A percentile compares a stretch with the other conserved stretches of the same genome.
Conservation (phyloP, 345 rosid species). For the Rhizophora apiculata region DNA sequence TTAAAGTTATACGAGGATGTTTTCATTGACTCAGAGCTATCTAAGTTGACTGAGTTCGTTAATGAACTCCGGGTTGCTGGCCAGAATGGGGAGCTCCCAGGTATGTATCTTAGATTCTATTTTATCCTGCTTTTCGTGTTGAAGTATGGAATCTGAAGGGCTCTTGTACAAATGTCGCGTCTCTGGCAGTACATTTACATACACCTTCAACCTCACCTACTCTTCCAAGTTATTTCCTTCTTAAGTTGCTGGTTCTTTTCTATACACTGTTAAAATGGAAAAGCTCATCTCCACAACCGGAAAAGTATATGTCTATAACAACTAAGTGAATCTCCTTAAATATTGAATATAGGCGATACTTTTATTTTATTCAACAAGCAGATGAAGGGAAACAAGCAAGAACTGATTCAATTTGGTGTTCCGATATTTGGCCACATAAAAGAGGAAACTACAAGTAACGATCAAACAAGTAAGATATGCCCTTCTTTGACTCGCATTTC, state of each 20-base stretch:
- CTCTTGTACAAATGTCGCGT: no score
- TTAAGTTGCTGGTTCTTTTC: not conserved
- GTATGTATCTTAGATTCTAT: slow-evolving; percentile 20
- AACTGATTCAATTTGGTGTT: slow-evolving; percentile 80
- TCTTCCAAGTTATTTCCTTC: no score
- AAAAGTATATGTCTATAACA: not conserved
- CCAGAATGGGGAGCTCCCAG: slow-evolving; percentile 76
- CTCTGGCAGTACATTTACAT: no score
- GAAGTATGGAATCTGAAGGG: no score
- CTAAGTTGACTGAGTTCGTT: slow-evolving; percentile 56
- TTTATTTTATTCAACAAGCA: slow-evolving; percentile 88
- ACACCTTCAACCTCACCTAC: no score
- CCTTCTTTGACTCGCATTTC: no score
- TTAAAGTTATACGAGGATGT: slow-evolving; percentile 75
- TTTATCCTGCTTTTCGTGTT: no score
- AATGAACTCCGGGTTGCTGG: slow-evolving; percentile 70
- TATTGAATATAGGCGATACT: slow-evolving; percentile 57
- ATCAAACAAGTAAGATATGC: slow-evolving; percentile 45
- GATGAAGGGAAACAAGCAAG: slow-evolving; percentile 83
- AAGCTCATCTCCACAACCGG: not conserved
- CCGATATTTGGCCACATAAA: slow-evolving; percentile 72
- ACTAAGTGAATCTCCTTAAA: slow-evolving; percentile 4
- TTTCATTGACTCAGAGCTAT: slow-evolving; percentile 62
- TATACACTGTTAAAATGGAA: not conserved
- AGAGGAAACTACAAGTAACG: slow-evolving; percentile 52